Evolutionary conservation across 2,329 filamentous ascomycete species (phyloP).

Genomic region (Trichoderma polysporum): DNA sequence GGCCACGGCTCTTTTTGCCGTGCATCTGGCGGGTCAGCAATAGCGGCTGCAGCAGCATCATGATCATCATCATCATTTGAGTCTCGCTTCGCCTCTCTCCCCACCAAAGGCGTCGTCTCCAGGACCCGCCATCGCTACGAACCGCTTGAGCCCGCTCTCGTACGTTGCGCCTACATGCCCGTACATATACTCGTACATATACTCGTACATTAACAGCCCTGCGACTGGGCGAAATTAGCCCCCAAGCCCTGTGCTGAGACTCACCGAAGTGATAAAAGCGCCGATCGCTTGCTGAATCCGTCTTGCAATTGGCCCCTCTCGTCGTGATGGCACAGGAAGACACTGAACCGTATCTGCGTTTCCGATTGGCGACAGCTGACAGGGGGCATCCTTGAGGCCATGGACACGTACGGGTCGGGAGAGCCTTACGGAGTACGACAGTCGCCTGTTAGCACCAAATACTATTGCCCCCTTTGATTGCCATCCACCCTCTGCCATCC

Average conservation of each 20-base stretch:
- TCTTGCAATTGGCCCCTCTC: background rate
- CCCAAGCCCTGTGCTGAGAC: background rate
- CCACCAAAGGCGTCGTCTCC: background rate
- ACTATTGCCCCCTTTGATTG: slow-evolving; percentile 17
- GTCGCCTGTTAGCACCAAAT: background rate
- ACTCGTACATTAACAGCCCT: slow-evolving; percentile 5
- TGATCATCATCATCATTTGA: background rate
- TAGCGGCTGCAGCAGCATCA: background rate
- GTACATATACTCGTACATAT: too few species aligned
- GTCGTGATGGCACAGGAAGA: slow-evolving; percentile 14
- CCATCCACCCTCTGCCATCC: slow-evolving; percentile 2
- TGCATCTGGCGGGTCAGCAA: background rate
- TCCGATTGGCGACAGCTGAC: slow-evolving; percentile 18
- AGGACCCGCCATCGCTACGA: slow-evolving; percentile 8
- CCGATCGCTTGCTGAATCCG: slow-evolving; percentile 13
- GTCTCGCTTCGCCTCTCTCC: background rate
- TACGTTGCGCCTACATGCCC: background rate
- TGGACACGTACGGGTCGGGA: background rate
- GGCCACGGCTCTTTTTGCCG: background rate
- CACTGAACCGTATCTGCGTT: background rate
- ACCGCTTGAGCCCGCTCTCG: background rate
- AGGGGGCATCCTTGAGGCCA: slow-evolving; percentile 7
- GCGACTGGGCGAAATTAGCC: background rate
- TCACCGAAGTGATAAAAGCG: background rate
- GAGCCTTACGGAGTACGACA: background rate